Base-by-base conservation (phyloP, 306 rosid genomes). In the Medicago lupulina region DNA sequence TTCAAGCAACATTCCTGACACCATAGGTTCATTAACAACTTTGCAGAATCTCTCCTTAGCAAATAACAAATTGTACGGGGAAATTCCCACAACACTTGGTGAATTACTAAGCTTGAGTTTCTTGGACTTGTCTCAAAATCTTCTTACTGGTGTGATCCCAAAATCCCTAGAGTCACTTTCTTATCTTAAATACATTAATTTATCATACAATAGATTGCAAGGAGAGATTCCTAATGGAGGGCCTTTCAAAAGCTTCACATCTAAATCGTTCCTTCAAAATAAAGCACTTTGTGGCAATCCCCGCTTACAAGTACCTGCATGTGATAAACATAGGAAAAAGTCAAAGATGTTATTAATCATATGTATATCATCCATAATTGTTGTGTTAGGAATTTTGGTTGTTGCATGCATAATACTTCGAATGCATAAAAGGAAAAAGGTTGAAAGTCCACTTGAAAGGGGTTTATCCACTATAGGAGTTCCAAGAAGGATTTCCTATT, bases 171-270 rank as follows among this genome's bases (percentile, higher is more conserved):
- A 77, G 67, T 65, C 69, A 60, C 80, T 84, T 28, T 16, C 2
- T 4, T 40, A 72, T 74, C 83, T 84, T 39, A 36, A 44, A 7
- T 25, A 28, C 23, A 53, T 84, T 8, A 77, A 84, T 46, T 23
- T 80, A 4, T 86, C 87, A 47, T 73, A 71, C 55, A 83, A 80
- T 21, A 54, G 9, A 10, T 44, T 73, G 40, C 49, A 70, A 68
- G 85, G 88, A 25, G 79, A 74, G 47, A 74, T 85, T 85, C 85
- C 83, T 6, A 8, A 40, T 2, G 46, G 38, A 19, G 85, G 85
- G 1, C 64, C 79, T 28, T 85, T 85, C 67, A 9, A n/a, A 55
- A 78, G n/a, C 2, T 78, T 85, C 54, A 53, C 68, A n/a, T 58
- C 76, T 61, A 53, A 67, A 14, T 75, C 83, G 11, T 85, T 85